Base-by-base conservation (phyloP, 108 stramenopile genomes). In the Epithemia pelagica region DNA sequence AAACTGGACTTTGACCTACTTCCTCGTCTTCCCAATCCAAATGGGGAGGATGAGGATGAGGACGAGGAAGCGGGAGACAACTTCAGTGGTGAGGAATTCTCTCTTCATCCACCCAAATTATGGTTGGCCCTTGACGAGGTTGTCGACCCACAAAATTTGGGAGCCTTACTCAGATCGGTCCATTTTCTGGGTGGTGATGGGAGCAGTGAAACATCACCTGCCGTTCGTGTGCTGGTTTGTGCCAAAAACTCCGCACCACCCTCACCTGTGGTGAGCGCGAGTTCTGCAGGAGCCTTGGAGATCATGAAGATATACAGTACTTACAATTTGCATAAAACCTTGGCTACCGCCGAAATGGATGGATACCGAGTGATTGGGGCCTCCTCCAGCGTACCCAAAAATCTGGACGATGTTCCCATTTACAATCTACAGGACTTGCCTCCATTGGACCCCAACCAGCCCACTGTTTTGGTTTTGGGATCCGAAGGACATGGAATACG, bases 401-500 rank as follows among this genome's bases (percentile, higher is more conserved):
- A 54, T 2, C 62, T 64, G 29, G 54, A 56, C 21, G 58, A 68
- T 18, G 61, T 32, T 5, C 67, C 52, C 1, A 23, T 80, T 54
- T 87, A 76, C 58, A 76, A 88, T 55, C 64, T 94, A 15, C 56
- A 80, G 23, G 71, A 85, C 31, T 37, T 82, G 0, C 65, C 74
- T 18, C 37, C 37, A 46, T 15, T 46, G 37, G 70, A 74, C 8
- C 21, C 25, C 1, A 21, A 23, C 0, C 71, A 72, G 20, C 97
- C 97, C n/a, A 94, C 90, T 10, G 63, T 98, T 26, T 66, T 98
- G 0, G 97, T 98, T 5, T 76, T 98, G n/a, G 97, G 97, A 21
- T 95, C 91, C 10, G 97, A 98, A 70, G 97, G 97, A 2, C 78
- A 89, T 65, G 97, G 97, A 8, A 62, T 98, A 59, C 82, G 97